Percentiles rank a stretch among this genome's conserved stretches.
Conservation (phyloP, 1,284 basidiomycete genomes). For the Trichosporon faecale region DNA sequence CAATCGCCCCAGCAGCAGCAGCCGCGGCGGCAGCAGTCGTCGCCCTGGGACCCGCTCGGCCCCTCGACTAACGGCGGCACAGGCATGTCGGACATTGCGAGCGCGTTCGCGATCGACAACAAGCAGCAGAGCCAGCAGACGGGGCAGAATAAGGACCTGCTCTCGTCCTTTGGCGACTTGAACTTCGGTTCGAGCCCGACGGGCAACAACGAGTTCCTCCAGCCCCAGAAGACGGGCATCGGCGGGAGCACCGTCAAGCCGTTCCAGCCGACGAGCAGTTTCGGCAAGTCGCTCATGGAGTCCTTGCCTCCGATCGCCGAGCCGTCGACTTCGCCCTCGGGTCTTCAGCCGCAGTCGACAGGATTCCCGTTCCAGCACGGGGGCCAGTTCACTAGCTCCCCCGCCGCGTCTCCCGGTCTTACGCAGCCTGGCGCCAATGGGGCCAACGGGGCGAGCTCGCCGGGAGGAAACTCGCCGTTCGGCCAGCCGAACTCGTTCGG, state of each 20-base stretch:
- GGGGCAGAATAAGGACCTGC: not conserved
- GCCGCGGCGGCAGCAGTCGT: slow-evolving; percentile 11
- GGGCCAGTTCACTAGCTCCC: not conserved
- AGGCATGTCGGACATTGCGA: slow-evolving; percentile 47
- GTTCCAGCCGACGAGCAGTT: slow-evolving; percentile 86
- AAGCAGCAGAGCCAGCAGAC: not conserved
- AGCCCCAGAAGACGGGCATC: slow-evolving; percentile 77
- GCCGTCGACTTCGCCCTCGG: slow-evolving; percentile 17
- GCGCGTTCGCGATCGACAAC: slow-evolving; percentile 42
- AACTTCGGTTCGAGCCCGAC: slow-evolving; percentile 3
- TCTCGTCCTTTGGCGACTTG: not conserved
- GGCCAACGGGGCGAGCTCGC: not conserved
- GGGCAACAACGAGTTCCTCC: slow-evolving; percentile 51
- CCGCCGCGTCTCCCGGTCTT: not conserved
- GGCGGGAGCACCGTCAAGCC: slow-evolving; percentile 66
- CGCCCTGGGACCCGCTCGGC: slow-evolving; percentile 17
- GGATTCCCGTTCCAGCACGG: slow-evolving; percentile 26
- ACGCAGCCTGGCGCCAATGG: not conserved
- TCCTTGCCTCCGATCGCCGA: slow-evolving; percentile 62
- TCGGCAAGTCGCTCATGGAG: slow-evolving; percentile 76
- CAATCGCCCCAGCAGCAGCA: slow-evolving; percentile 14
- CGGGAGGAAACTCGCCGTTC: not conserved
- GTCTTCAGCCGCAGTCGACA: slow-evolving; percentile 24
- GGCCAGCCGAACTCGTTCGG: not conserved
- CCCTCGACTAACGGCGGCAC: slow-evolving; percentile 2